These are phyloP conservation scores for Mikania micrantha DNA, from an alignment of 129 eudicot species.

Conservation along the genomic window DNA sequence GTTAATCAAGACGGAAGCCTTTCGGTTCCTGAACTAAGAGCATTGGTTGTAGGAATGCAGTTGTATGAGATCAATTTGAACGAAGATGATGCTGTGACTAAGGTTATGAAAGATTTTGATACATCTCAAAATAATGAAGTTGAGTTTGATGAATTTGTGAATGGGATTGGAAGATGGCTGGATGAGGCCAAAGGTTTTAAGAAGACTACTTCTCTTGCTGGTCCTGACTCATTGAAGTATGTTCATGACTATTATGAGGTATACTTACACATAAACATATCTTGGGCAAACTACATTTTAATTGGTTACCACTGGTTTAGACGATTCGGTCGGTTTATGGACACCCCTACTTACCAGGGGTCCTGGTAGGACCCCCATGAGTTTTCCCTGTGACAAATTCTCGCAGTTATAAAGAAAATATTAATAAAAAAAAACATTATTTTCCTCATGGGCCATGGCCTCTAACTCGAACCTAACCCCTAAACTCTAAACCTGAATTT, in stretches of 20 bases:
- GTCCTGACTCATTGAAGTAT: constrained; percentile 48
- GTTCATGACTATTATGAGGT: constrained; percentile 60
- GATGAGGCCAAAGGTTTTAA: constrained; percentile 46
- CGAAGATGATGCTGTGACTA: constrained; percentile 48
- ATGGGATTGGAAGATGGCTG: constrained; percentile 65
- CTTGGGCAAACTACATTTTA: neutral
- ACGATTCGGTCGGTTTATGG: too few relatives aligned
- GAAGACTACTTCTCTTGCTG: constrained; percentile 28
- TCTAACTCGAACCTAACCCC: too few relatives aligned
- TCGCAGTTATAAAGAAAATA: neutral
- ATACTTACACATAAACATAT: neutral
- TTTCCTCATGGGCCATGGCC: too few relatives aligned
- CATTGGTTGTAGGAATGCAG: constrained; percentile 58
- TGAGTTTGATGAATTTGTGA: constrained; percentile 41
- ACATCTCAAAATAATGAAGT: constrained; percentile 32
- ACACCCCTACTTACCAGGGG: too few relatives aligned
- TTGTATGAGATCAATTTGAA: constrained; percentile 57
- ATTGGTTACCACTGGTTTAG: too few relatives aligned
- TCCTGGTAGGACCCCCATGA: neutral
- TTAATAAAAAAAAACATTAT: too few relatives aligned
- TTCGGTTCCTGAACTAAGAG: constrained; percentile 55
- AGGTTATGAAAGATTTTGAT: constrained; percentile 71
- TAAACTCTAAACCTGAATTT: neutral
- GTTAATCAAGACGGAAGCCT: constrained; percentile 45
- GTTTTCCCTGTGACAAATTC: neutral